phyloP scores from a whole-genome alignment of 129 eudicot genomes.

The Pulicaria dysenterica region DNA sequence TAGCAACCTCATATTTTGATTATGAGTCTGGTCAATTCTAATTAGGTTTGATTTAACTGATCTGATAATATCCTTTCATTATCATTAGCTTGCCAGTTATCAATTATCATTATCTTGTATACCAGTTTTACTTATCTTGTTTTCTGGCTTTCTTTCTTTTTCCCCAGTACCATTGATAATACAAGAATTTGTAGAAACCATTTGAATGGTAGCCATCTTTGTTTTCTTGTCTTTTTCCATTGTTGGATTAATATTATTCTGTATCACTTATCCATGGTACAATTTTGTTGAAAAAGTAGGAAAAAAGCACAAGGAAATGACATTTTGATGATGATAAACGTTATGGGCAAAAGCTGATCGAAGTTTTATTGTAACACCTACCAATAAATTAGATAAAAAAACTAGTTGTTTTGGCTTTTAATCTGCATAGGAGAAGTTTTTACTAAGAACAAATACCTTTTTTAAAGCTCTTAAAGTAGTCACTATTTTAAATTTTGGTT shows the following conservation, averaged over 20 bases:
- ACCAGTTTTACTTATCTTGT: constrained; percentile 14
- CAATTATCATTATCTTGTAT: background rate
- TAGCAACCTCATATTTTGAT: constrained; percentile 1
- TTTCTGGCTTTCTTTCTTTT: background rate
- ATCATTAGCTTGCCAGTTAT: background rate
- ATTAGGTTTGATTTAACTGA: constrained; percentile 3
- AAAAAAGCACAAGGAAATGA: background rate
- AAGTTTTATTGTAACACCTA: background rate
- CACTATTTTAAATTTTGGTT: too few species aligned
- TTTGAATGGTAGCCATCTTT: constrained; percentile 10
- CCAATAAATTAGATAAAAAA: background rate
- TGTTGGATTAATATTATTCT: background rate
- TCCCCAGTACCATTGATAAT: background rate
- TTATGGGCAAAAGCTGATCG: background rate
- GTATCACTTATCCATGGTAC: background rate
- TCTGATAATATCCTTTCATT: background rate
- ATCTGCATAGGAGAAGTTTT: too few species aligned
- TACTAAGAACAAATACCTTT: too few species aligned
- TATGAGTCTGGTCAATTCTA: constrained; percentile 12
- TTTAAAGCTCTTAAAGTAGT: too few species aligned
- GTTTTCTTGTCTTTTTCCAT: background rate
- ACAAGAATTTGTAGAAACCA: constrained; percentile 4
- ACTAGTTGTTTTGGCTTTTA: background rate
- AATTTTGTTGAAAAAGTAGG: background rate
- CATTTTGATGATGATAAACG: constrained; percentile 1